Evolutionary conservation across 306 rosid species (phyloP), one percentile per base, ranked within the genome.

Genomic region (Trichosanthes cucumerina): DNA sequence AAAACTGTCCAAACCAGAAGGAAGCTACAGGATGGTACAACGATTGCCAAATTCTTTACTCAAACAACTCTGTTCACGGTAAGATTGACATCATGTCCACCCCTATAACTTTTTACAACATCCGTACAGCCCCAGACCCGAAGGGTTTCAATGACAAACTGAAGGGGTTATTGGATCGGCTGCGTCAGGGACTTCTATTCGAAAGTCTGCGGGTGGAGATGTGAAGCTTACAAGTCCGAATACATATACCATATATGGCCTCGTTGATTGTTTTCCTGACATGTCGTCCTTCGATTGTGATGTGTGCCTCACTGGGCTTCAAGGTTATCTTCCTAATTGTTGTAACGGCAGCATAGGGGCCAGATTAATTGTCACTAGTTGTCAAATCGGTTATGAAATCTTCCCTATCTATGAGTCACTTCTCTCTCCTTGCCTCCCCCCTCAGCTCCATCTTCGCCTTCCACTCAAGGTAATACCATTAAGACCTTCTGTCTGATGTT

Each of bases 51-150:
- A 54, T 54, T 54, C 24, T 5, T 19, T 54, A 54, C 59, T 36
- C 39, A 5, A 36, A 36, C 0, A 36, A 36, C 39, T 36, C 39
- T 36, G 39, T 36, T 36, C 5, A 36, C 39, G 39, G 39, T 36
- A 12, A 6, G 14, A 1, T 9, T 1, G 31, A 7, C 63, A 6
- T 41, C 46, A 1, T 1, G 4, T 7, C 31, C 5, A 5, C 14
- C 1, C 0, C 1, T 2, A 12, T 2, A 9, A 3, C 3, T 10
- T 21, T 0, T 8, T 9, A 0, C 12, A 23, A 57, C 4, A 3
- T 3, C 5, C 5, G 3, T 5, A 23, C 1, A 1, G 33, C 65
- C 36, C 7, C 36, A 9, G 65, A 58, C 34, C 34, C 6, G 1
- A 28, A 24, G 4, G 16, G 18, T 3, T 58, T 58, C 7, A 58